phyloP scores from a whole-genome alignment of 2,329 filamentous ascomycete species.

The Sporothrix euskadiensis region DNA sequence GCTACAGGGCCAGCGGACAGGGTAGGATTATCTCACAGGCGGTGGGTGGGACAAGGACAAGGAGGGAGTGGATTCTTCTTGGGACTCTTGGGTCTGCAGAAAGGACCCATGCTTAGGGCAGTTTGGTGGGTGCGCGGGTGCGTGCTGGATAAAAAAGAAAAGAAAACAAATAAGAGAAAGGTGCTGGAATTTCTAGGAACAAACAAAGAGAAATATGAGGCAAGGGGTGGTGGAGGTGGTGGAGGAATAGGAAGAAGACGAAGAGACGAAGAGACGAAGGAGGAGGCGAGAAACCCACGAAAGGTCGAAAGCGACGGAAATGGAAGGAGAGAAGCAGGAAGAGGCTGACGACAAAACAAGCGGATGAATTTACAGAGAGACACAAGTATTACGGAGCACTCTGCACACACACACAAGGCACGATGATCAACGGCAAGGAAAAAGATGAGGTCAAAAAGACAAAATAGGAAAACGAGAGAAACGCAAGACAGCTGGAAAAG shows the following conservation, averaged over 20 bases:
- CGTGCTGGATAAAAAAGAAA: background rate
- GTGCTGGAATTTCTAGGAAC: background rate
- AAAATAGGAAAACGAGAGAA: background rate
- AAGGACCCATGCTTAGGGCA: background rate
- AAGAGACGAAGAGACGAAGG: background rate
- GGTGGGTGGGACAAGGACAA: background rate
- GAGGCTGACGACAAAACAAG: background rate
- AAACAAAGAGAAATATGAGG: background rate
- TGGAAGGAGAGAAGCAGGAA: background rate
- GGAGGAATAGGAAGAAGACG: background rate
- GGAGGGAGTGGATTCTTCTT: background rate
- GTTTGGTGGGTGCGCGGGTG: background rate
- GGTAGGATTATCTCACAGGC: constrained; percentile 15
- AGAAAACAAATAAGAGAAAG: background rate
- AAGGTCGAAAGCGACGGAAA: constrained; percentile 1
- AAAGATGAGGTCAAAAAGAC: background rate
- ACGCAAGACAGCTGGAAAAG: background rate
- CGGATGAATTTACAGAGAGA: background rate
- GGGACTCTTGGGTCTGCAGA: background rate
- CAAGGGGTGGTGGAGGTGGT: background rate
- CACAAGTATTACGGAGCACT: background rate
- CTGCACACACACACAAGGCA: no score
- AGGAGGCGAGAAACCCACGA: background rate
- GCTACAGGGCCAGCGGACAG: background rate
- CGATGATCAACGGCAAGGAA: no score